Base-by-base conservation (phyloP, 129 eudicot genomes). In the Escallonia herrerae region DNA sequence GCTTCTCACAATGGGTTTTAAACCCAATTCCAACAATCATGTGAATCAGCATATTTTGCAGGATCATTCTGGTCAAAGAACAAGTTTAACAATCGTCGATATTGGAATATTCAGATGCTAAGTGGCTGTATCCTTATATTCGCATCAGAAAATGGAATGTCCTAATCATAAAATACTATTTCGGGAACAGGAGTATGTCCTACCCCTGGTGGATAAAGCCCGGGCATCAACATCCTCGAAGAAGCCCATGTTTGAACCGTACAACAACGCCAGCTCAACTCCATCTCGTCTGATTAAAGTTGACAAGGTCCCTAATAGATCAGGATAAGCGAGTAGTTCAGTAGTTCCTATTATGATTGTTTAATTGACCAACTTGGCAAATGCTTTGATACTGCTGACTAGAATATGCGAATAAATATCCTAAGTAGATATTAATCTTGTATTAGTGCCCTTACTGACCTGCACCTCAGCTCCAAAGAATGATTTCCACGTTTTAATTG, bases 351-450 rank as follows among this genome's bases (percentile, higher is more conserved):
- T 39, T 70, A 0, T 5, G 12, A 40, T 0, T 53, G 1, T 40
- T 43, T 62, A 4, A 15, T 55, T 43, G 10, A 43, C 43, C 38
- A 42, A 2, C 43, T 4, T 14, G 41, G 14, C 3, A 60, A 22
- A 22, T 22, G 33, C 33, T 22, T 22, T 49, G 7, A 51, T 2
- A 37, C 15, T 74, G 5, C 33, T 13, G 55, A 62, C 39, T 68
- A 75, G 69, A 77, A 75, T 79, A 68, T 79, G 37, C 75, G 71
- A 57, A 77, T 73, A 47, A n/a, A 62, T 79, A 62, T 75, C 69
- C 70, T 66, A 66, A 75, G 58, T 12, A 62, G 43, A 40, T 40
- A 42, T 8, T 54, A 33, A 74, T 54, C 68, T 60, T 12, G 49
- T 47, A 55, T 72, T n/a, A 74, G 64, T 71, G 76, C 73, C 72